Evolutionary conservation across 2,329 filamentous ascomycete genomes (phyloP), one percentile per base, ranked within the genome.

Genomic region (Metarhizium sp.): DNA sequence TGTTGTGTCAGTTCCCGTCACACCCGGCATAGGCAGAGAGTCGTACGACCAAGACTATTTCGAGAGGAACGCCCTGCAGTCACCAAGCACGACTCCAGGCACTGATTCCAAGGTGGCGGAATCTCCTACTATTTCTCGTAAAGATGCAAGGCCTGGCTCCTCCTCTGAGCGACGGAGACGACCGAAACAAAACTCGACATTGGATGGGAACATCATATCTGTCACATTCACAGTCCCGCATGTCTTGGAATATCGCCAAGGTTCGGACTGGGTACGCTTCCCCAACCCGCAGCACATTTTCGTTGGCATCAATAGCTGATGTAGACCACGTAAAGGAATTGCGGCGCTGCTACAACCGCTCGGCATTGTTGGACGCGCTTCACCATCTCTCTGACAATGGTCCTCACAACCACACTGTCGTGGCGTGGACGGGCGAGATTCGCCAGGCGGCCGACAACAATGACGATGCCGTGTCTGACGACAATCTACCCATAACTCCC

Each of bases 361-460:
- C 92, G 8, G 90, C 92, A 14, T 79, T 96, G 29, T 94, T 95
- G 71, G 91, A 96, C 69, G 91, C 90, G 8, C 90, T 96, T 66
- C 82, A 85, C 52, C 86, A 95, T 70, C 83, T 97, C 47, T 89
- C 90, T 4, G 94, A 90, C 10, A 78, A 86, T 47, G 85, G 86
- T 2, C 84, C 86, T 18, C 96, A 91, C 91, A 88, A 90, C 62
- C 92, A 96, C 73, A 92, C 86, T 0, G 80, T 96, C 2, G 88
- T 97, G 52, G 92, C 90, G 42, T 97, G 92, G 92, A 96, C 92
- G 3, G 92, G 92, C 52, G 92, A 96, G 69, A 86, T 92, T 55
- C 80, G 51, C 13, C 46, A 34, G 30, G 25, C 42, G 8, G 18
- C 50, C 25, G 25, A 25, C 13, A 48, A 34, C 4, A 10, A 84